Base-by-base conservation (phyloP, 2,329 filamentous ascomycete genomes). In the Aspergillus floridensis region DNA sequence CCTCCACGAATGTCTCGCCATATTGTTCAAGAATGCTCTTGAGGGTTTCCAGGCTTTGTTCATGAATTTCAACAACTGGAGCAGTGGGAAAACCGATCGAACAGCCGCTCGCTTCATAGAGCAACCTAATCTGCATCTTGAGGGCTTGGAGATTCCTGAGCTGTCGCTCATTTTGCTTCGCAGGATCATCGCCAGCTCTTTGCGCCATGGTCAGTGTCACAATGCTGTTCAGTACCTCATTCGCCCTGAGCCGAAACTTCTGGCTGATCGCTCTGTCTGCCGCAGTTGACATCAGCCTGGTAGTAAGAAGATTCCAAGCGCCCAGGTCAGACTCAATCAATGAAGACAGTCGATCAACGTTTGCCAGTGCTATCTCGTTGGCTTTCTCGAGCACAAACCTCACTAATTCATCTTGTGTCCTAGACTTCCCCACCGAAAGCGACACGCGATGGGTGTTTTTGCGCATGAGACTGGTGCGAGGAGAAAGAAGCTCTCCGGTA, bases 11-110 rank as follows among this genome's bases (percentile, higher is more conserved):
- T 0, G 86, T 87, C 70, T 99, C 93, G 8, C 93, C 95, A 66
- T 89, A 93, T 63, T 92, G 89, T 70, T 98, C 93, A 2, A 99
- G 82, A 21, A 97, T 86, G 57, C 83, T 88, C 72, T 92, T 92
- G 6, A 96, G 79, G 0, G 90, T 88, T 64, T 96, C 91, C 1
- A 96, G 82, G 24, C 91, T 82, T 56, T 90, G 86, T 63, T 88
- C 88, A 71, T 96, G 92, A 16, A 96, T 90, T 57, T 95, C 89
- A 19, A 91, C 79, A 65, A 95, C 89, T 0, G 86, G 86, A 0
- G 86, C 77, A 56, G 86, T 84, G 11, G 81, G 83, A 2, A 84
- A 79, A 0, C 88, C 83, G 2, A 84, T 84, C 1, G 77, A 77
- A 10, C 82, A 77, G 2, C 83, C 79, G 31, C 84, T 79, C 10